Evolutionary conservation across 106 monocot species (phyloP).

Genomic region (Acorus gramineus): DNA sequence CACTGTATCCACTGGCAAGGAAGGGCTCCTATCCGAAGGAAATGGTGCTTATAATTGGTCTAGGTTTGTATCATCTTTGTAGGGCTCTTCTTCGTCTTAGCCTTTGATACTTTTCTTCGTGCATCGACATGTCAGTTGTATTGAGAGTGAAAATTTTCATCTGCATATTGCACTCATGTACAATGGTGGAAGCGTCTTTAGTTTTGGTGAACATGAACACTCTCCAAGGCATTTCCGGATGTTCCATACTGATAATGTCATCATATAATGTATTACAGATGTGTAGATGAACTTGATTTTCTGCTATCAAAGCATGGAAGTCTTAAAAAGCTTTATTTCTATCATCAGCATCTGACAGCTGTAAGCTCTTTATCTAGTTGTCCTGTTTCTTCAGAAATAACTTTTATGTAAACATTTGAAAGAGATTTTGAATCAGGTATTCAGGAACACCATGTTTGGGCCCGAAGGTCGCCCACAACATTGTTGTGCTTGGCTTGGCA

Average conservation of each 20-base stretch:
- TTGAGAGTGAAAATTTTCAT: neutral
- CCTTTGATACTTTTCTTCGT: no score
- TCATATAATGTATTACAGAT: slow-evolving; percentile 27
- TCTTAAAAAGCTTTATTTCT: slow-evolving; percentile 91
- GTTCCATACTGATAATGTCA: no score
- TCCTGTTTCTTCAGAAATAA: neutral
- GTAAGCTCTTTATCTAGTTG: slow-evolving; percentile 23
- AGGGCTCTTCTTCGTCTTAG: no score
- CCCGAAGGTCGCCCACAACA: slow-evolving; percentile 96
- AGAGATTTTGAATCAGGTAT: slow-evolving; percentile 47
- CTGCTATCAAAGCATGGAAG: slow-evolving; percentile 85
- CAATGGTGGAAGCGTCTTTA: no score
- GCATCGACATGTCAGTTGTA: neutral
- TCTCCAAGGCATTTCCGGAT: neutral
- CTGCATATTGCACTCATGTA: neutral
- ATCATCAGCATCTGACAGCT: slow-evolving; percentile 84
- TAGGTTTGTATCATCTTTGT: slow-evolving; percentile 25
- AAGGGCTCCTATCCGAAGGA: slow-evolving; percentile 90
- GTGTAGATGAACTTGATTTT: slow-evolving; percentile 89
- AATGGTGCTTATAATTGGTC: slow-evolving; percentile 98
- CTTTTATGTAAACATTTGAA: no score
- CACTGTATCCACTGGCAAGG: slow-evolving; percentile 94
- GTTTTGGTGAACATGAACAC: no score
- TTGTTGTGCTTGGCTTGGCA: slow-evolving; percentile 97
- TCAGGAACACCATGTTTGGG: slow-evolving; percentile 99